Evolutionary conservation across 169 alveolate species (phyloP), one percentile per base, ranked within the genome.

Genomic region (Cystoisospora suis): DNA sequence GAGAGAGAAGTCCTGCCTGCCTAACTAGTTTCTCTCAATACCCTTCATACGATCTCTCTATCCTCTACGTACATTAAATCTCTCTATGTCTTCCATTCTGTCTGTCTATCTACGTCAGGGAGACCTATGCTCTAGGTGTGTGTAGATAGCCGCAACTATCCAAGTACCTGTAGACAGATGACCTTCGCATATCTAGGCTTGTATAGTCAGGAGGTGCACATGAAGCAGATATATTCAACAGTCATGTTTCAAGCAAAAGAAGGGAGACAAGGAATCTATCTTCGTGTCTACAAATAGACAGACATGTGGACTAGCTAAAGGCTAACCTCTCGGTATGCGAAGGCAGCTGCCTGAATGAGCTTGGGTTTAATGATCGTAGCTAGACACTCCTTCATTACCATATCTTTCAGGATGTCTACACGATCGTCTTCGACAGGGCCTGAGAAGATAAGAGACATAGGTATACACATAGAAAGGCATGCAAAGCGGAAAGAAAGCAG

Each of bases 381-480:
- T 7, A 72, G 27, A 38, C 56, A 32, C 83, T 40, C 56, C n/a
- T 38, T 32, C 56, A 38, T 72, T 0, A 72, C 83, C 20, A 36
- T 1, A 17, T 72, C 83, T 38, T 72, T 72, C 56, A 72, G 32
- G 56, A 72, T 56, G 1, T 72, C 83, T 38, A 72, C 83, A 15
- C 83, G 83, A 34, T 72, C 83, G 3, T 72, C 83, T 4, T 72
- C 83, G 29, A 40, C 53, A 27, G 42, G 83, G 5, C 83, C 83
- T 72, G 45, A 23, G 45, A 27, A 40, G 56, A 40, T 12, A 72
- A 72, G 2, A 72, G 56, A 5, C 65, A 53, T 53, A 53, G 12
- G 23, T 53, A 53, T 53, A 15, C 23, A 23, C 23, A 53, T 15
- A 53, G 65, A 53, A 12, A 53, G 65, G 12, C 23, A 53, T 12